Evolutionary conservation across 1,139 yeast species (phyloP), one percentile per base, ranked within the genome.

Genomic region (Suhomyces yuchorum): DNA sequence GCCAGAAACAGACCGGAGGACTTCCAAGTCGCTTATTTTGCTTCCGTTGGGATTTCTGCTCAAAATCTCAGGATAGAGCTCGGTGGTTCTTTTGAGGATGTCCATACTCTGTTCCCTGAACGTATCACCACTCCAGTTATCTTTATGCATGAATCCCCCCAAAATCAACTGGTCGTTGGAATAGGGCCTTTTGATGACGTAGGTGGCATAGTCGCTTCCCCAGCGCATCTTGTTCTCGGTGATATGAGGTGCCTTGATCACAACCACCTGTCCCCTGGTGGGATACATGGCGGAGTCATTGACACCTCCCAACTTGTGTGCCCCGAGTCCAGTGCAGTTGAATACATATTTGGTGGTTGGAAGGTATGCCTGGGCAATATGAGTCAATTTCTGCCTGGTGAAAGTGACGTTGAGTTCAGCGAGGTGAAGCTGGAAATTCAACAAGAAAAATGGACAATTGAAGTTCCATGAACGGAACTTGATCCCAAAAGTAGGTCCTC

Each of bases 251-350:
- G 84, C 84, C 49, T 71, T 73, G 20, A 82, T 71, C 8, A 84
- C 82, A 8, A 84, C 84, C 28, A 84, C 87, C 59, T 85, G 91
- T 3, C 90, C 91, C 48, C 91, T 70, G 1, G 84, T 80, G 8
- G 91, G 87, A 55, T 78, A 81, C 23, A 81, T 77, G 0, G 68
- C 63, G 18, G 63, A 53, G 56, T 85, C 91, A 22, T 70, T 67
- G 37, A 83, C 85, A 8, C 87, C 88, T 14, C 81, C 80, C 4
- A 86, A 65, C 1, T 63, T 56, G 40, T 69, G 70, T 3, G 91
- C 83, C 2, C 89, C 87, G 37, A 82, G 70, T 14, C 92, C 93
- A 0, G 87, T 71, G 63, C 91, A 85, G 58, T 86, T 86, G 72
- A 85, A 83, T 12, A 85, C 84, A 3, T 64, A 68, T 40, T 71